Evolutionary conservation across 176 grass and related monocot genomes (phyloP), one percentile per base, ranked within the genome.

Genomic region (Aechmea fasciata): DNA sequence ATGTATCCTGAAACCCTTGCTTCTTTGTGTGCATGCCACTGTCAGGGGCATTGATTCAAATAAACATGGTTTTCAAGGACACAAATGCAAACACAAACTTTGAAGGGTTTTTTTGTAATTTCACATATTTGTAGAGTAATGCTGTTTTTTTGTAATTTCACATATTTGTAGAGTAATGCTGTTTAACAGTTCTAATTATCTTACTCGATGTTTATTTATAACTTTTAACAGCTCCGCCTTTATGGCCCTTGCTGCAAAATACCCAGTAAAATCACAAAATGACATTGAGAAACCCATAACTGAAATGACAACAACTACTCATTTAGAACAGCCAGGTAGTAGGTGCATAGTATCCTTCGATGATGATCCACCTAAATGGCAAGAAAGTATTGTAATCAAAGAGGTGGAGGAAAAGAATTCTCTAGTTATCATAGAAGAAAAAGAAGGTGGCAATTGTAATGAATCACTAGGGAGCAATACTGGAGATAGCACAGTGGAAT

Each of bases 231-330:
- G 91, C 81, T 88, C 87, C 68, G 85, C 87, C 71, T 96, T 91
- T 62, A 96, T 96, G 87, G 71, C 79, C 1, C 80, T 96, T 77
- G 87, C 83, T 50, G 77, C 87, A 52, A 91, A 73, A 77, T 96
- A 85, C 75, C 84, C 84, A 57, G 65, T 53, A 25, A 90, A 91
- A 50, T 57, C 70, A 71, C 59, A 67, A 65, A 66, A 47, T 19
- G 64, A 63, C 33, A 41, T 41, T 77, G n/a, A 63, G 67, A 55
- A 76, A 71, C 48, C 69, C 71, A 15, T 55, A 64, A 70, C 13
- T 12, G 52, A 87, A 68, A 81, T 67, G 51, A 66, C 24, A 70
- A n/a, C 47, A 47, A 24, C 57, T 72, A 33, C 64, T 78, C 62
- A 74, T 63, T 79, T 84, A 65, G 73, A 76, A 41, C 33, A 41